These are phyloP conservation scores for Croton laevigatus DNA, from an alignment of 441 rosid species.

Conservation along the genomic window DNA sequence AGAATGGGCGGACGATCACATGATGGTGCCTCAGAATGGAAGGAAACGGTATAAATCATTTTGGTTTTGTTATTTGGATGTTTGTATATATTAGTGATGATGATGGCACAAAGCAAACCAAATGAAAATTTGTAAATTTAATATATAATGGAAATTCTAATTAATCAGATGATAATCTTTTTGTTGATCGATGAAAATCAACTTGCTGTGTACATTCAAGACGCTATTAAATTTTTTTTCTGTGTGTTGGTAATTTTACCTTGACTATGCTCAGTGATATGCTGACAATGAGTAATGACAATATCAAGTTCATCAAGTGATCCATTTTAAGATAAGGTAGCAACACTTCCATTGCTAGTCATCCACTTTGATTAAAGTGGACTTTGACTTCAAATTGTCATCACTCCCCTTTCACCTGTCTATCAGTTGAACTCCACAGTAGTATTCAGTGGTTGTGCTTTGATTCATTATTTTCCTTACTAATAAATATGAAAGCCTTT, in stretches of 20 bases:
- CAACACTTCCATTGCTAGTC: background rate
- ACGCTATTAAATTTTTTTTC: too few relatives aligned
- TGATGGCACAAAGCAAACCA: conserved; percentile 19
- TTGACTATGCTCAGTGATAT: background rate
- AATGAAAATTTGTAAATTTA: background rate
- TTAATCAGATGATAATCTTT: background rate
- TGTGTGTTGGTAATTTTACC: background rate
- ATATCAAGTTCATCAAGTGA: background rate
- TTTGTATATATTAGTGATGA: conserved; percentile 13
- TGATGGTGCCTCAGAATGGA: conserved; percentile 88
- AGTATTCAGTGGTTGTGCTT: background rate
- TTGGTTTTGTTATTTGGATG: conserved; percentile 17
- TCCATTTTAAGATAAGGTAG: background rate
- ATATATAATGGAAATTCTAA: background rate
- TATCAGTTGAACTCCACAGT: background rate
- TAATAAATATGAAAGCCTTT: background rate
- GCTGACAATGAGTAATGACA: background rate
- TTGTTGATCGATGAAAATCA: background rate
- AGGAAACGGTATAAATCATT: conserved; percentile 67
- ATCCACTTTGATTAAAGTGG: background rate
- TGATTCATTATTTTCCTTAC: background rate
- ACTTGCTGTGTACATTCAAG: too few relatives aligned
- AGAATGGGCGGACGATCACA: conserved; percentile 88
- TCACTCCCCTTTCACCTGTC: background rate
- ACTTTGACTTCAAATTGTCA: background rate